Conservation (phyloP, 1,284 basidiomycete genomes). For the Irpex sp. region DNA sequence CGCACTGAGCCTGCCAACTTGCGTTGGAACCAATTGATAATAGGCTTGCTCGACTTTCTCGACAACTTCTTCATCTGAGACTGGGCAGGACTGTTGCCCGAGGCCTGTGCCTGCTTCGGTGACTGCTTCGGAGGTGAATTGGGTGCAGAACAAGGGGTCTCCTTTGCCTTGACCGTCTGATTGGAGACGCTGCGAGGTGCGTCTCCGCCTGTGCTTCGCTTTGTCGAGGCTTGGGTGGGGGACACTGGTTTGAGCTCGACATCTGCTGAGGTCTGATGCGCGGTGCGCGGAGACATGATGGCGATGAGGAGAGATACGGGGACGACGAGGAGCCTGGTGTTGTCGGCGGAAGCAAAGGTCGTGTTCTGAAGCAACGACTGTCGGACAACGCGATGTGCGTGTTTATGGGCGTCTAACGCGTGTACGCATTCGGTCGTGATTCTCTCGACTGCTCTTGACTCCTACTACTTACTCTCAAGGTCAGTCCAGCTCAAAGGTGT, state of each 20-base stretch:
- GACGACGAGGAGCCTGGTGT: background rate
- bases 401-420: constrained; percentile 4
- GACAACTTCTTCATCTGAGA: constrained; percentile 48
- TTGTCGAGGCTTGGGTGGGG: background rate
- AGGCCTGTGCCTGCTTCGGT: constrained; percentile 1
- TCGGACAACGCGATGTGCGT: constrained; percentile 6
- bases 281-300: constrained; percentile 8
- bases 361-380: constrained; percentile 14
- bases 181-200: constrained; percentile 7
- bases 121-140: constrained; percentile 8
- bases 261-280: constrained; percentile 12
- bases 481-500: background rate
- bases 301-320: background rate
- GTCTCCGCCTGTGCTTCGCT: constrained; percentile 1
- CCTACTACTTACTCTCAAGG: background rate
- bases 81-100: constrained; percentile 20
- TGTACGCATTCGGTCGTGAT: background rate
- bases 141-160: constrained; percentile 9
- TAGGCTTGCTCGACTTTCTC: constrained; percentile 74
- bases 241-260: constrained; percentile 3
- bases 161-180: constrained; percentile 12
- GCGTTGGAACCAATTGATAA: constrained; percentile 89
- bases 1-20: constrained; percentile 74
- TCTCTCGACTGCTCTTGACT: background rate
- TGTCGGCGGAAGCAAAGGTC: constrained; percentile 12